Conservation (phyloP, 371 early-diverging fungal species). For the Mortierella sp. region DNA sequence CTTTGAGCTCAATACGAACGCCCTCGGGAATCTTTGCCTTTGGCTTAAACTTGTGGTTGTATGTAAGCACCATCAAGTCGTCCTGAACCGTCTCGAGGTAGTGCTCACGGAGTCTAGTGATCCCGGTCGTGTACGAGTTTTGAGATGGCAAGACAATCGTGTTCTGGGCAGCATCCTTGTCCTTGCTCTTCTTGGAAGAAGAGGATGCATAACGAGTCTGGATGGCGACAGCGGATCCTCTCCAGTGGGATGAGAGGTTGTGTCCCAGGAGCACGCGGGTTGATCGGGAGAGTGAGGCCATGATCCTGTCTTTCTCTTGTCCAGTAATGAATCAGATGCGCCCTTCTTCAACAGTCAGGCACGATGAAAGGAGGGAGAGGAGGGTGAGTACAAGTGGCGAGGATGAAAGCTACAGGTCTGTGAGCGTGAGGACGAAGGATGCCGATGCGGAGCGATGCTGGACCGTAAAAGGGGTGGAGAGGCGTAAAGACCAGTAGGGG, state of each 20-base stretch:
- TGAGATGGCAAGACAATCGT: conserved; percentile 16
- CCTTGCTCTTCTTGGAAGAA: conserved; percentile 23
- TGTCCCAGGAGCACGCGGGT: conserved; percentile 15
- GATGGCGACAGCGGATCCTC: conserved; percentile 14
- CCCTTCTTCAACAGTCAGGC: no score
- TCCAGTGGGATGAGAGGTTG: conserved; percentile 7
- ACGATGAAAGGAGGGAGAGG: no score
- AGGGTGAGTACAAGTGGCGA: no score
- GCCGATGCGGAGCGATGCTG: no score
- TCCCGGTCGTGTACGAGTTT: conserved; percentile 34
- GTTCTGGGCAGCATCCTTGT: conserved; percentile 6
- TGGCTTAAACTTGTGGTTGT: conserved; percentile 71
- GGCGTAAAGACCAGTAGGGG: no score
- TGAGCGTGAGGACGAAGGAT: no score
- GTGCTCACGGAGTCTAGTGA: conserved; percentile 81
- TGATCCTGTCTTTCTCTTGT: neutral
- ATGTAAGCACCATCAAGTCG: conserved; percentile 86
- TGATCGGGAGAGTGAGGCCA: conserved; percentile 30
- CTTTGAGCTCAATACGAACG: conserved; percentile 58
- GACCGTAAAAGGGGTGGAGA: no score
- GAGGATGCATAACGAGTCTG: conserved; percentile 37
- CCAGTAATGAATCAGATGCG: conserved; percentile 1
- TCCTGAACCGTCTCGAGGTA: conserved; percentile 85
- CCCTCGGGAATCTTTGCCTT: conserved; percentile 50
- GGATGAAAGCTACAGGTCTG: no score